Conservation (phyloP, 108 stramenopile genomes). For the Nannochloropsis salina region DNA sequence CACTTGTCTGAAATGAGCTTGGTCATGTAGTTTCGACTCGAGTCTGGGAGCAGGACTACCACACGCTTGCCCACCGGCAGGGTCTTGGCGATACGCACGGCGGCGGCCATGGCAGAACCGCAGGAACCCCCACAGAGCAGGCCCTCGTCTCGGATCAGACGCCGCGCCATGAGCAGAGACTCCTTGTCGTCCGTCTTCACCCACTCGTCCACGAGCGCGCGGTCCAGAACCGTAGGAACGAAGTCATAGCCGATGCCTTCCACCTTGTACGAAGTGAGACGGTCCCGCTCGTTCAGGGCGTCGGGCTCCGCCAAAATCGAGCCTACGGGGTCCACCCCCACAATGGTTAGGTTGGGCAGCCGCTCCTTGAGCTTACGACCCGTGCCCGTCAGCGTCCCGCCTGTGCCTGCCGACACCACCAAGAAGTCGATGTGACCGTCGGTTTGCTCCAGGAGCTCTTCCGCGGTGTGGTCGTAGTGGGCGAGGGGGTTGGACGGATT, state of each 20-base stretch:
- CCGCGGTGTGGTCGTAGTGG: constrained; percentile 84
- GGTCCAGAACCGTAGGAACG: constrained; percentile 77
- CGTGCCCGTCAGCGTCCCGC: constrained; percentile 69
- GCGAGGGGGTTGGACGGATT: constrained; percentile 79
- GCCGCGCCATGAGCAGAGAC: constrained; percentile 71
- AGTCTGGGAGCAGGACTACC: constrained; percentile 77
- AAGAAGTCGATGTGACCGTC: constrained; percentile 73
- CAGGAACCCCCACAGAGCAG: constrained; percentile 79
- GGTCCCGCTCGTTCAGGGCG: constrained; percentile 67
- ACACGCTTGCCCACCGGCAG: constrained; percentile 64
- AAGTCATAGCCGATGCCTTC: constrained; percentile 95
- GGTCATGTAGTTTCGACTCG: constrained; percentile 90
- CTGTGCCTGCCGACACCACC: constrained; percentile 74
- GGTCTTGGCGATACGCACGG: constrained; percentile 64
- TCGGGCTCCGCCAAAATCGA: constrained; percentile 67
- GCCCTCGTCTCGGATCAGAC: constrained; percentile 80
- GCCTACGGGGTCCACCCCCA: constrained; percentile 74
- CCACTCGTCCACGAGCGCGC: constrained; percentile 68
- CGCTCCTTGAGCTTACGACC: constrained; percentile 72
- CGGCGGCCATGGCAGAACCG: constrained; percentile 70
- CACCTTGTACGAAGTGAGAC: constrained; percentile 66
- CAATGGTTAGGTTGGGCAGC: constrained; percentile 60
- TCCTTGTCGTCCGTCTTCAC: constrained; percentile 71
- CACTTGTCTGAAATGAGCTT: constrained; percentile 83
- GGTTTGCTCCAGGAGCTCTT: constrained; percentile 69